Evolutionary conservation across 176 grass and related monocot genomes (phyloP), one percentile per base, ranked within the genome.

Genomic region (Carex myosuroides): DNA sequence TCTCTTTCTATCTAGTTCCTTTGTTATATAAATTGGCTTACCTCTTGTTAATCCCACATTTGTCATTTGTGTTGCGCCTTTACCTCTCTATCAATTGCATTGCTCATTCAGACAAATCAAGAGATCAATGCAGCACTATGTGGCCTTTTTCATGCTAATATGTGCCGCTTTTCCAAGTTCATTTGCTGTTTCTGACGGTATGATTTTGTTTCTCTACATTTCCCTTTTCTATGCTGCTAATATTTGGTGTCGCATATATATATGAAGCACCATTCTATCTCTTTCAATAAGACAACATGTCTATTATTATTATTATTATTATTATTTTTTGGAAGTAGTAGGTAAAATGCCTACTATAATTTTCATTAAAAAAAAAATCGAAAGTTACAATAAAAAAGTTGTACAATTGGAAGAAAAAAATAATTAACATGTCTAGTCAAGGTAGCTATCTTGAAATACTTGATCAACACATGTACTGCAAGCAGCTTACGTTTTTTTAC

Each of bases 141-240:
- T 2, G 67, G 17, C 2, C 1, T 30, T 48, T 14, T 54, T 82
- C 46, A 10, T 67, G 39, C 80, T 82, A 64, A 2, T 82, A 67
- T 82, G 41, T 11, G 42, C 20, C 3, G 11, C 2, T 53, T 67
- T 66, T 54, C 37, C 8, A 50, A 50, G 11, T 54, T 48, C 80
- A 54, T 65, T 67, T 30, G 60, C 80, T 50, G 63, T 67, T 82
- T 68, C 2, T 16, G 80, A 82, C 4, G 60, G 80, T 82, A 64
- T 50, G 59, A 29, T 17, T 52, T 66, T 4, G 3, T 80, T 18
- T 64, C 22, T 64, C 13, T 8, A 5, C 26, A 26, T 79, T 56
- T 81, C 13, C 39, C 37, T 63, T 81, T 64, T 14, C 14, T 11
- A 82, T 46, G 3, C 62, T 66, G 26, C 6, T 66, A 39, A 29